Percentiles rank a stretch among this genome's conserved stretches.
Conservation (phyloP, 371 early-diverging fungal genomes). For the Rhizopus stolonifer region DNA sequence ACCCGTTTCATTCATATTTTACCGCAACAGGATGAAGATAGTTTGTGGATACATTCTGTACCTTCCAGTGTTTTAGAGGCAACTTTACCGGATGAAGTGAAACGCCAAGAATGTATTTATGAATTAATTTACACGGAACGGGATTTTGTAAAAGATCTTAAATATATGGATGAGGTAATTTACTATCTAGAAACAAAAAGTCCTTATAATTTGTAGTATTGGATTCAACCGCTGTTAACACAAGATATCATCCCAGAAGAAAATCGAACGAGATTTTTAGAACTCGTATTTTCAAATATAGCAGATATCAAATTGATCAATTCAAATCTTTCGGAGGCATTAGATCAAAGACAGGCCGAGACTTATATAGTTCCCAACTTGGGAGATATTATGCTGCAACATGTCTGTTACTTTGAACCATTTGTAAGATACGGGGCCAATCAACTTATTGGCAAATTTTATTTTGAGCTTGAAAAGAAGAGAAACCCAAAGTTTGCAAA, state of each 20-base stretch:
- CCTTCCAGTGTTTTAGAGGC: constrained; percentile 12
- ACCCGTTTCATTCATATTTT: background rate
- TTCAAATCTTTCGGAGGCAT: constrained; percentile 60
- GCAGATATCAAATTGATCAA: constrained; percentile 72
- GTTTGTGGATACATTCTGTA: constrained; percentile 23
- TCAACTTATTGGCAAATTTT: constrained; percentile 78
- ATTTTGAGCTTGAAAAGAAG: constrained; percentile 75
- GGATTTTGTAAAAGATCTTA: constrained; percentile 20
- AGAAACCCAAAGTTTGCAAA: constrained; percentile 64
- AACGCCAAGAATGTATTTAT: constrained; percentile 25
- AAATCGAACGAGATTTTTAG: constrained; percentile 67
- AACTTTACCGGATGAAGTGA: constrained; percentile 15
- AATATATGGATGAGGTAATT: constrained; percentile 18
- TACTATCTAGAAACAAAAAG: background rate
- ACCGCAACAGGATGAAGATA: constrained; percentile 4
- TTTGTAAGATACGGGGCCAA: constrained; percentile 87
- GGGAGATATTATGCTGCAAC: constrained; percentile 79
- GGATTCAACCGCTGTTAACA: constrained; percentile 72
- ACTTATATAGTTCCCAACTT: constrained; percentile 66
- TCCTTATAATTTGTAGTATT: constrained; percentile 41
- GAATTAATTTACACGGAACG: constrained; percentile 26
- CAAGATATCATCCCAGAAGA: constrained; percentile 64
- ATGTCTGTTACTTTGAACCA: constrained; percentile 70
- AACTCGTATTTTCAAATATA: constrained; percentile 82
- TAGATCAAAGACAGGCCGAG: constrained; percentile 71